Base-by-base conservation (phyloP, 306 rosid species). In the Senna siamea region DNA sequence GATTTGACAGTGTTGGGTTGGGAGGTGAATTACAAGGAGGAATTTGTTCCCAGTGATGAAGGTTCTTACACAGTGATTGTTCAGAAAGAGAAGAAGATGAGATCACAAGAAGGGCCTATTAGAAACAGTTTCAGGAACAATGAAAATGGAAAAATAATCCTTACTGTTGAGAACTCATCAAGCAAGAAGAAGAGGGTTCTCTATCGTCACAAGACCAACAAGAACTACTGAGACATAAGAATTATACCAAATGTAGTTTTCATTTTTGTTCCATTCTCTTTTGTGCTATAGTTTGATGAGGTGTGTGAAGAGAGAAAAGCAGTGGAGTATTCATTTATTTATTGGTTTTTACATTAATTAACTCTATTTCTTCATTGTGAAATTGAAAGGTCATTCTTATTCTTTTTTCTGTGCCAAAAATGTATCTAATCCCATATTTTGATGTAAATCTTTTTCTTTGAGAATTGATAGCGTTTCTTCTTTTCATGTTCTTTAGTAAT, bases 11-110 rank as follows among this genome's bases (percentile, higher is more conserved):
- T 83, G 44, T 37, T 83, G 70, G 89, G 87, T 17, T 86, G 89
- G 89, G 89, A 86, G 19, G 84, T 86, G 23, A 86, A 75, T 69
- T 86, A 86, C 84, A 86, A 75, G 73, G 89, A 83, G 73, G 89
- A 86, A 60, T 86, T 86, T 72, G 70, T 71, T 55, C 89, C 89
- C 0, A 63, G 2, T 18, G 79, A 86, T 56, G 89, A 86, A 38
- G 89, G 82, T 11, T 86, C 87, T 5, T 86, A 86, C 69, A 83
- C 83, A 6, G 52, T 86, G 9, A 80, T 86, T 66, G 83, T 86
- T 70, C 80, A 79, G 58, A 85, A 83, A 41, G 84, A 59, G 67
- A 82, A 77, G 83, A 85, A 76, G 64, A 79, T 85, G 38, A 71
- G 83, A 2, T 60, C 75, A 53, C 86, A 73, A 48, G 89, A 85